These are phyloP conservation scores for Triticum timopheevii DNA, from an alignment of 176 grass and related monocot species.

Conservation along the genomic window DNA sequence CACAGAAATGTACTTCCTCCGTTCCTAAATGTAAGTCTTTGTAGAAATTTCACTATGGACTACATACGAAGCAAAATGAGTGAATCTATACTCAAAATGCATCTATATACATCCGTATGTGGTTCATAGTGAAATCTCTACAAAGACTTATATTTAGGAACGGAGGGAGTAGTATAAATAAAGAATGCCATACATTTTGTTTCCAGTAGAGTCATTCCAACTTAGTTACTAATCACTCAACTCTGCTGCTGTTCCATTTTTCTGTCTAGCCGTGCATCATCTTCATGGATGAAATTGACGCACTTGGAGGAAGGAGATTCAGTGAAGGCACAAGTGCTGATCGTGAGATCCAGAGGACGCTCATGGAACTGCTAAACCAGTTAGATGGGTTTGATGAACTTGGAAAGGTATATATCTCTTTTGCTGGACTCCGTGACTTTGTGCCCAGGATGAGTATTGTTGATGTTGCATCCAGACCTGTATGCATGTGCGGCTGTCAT, in stretches of 20 bases:
- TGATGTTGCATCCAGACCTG: background rate
- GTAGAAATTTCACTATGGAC: too few species aligned
- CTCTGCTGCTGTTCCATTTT: background rate
- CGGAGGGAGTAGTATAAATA: background rate
- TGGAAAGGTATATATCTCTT: conserved; percentile 19
- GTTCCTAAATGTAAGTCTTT: too few species aligned
- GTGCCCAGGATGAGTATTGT: background rate
- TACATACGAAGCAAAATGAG: too few species aligned
- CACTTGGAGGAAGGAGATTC: conserved; percentile 19
- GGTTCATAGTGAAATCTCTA: too few species aligned
- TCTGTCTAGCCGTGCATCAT: conserved; percentile 12
- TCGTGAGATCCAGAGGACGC: conserved; percentile 17
- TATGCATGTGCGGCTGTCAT: background rate
- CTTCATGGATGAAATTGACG: conserved; percentile 20
- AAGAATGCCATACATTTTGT: background rate
- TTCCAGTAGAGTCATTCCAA: background rate
- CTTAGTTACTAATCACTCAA: background rate
- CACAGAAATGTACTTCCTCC: background rate
- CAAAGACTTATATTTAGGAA: too few species aligned
- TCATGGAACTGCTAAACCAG: conserved; percentile 21
- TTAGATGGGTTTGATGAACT: conserved; percentile 20
- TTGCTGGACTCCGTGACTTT: background rate
- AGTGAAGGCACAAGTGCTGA: conserved; percentile 1
- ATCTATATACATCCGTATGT: too few species aligned
- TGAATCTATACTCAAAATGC: too few species aligned